Base-by-base conservation (phyloP, 2,329 filamentous ascomycete genomes). In the Pseudocercospora vitis region DNA sequence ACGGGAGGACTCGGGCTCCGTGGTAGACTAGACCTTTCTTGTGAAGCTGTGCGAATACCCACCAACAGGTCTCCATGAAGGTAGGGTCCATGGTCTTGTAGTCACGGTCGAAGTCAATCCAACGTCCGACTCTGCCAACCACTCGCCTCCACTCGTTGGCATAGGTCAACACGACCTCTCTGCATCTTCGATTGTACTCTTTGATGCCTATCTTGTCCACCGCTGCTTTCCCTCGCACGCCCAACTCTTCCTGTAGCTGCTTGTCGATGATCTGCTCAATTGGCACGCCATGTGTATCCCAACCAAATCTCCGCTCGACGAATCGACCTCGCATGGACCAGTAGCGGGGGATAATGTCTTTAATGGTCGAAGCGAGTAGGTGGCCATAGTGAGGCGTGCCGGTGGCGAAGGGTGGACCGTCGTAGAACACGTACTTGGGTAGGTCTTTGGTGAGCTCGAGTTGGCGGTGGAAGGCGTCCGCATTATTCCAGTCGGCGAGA, bases 211-310 rank as follows among this genome's bases (percentile, higher is more conserved):
- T 79, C 74, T 95, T 81, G 74, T 86, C 83, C 35, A 97, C 91
- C 4, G 91, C 91, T 61, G 91, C 88, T 70, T 89, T 88, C 51
- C 90, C 89, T 62, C 88, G 89, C 68, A 96, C 91, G 33, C 89
- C 88, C 61, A 95, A 79, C 74, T 72, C 69, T 50, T 68, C 66
- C 52, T 72, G 70, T 29, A 72, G 59, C 52, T 92, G 92, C 81
- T 96, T 96, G 78, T 96, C 92, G 68, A 96, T 96, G 75, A 96
- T 92, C 71, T 95, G 89, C 76, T 97, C 92, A 63, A 97, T 94
- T 12, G 92, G 92, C 49, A 97, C 80, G 57, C 92, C 92, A 69
- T 96, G 92, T 1, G 91, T 90, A 70, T 96, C 92, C 92, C 92
- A 96, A 49, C 92, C 92, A 63, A 96, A 96, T 55, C 91, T 83